These are phyloP conservation scores for Hypoxylon sp. DNA, from an alignment of 2,329 filamentous ascomycete genomes.

Conservation along the genomic window DNA sequence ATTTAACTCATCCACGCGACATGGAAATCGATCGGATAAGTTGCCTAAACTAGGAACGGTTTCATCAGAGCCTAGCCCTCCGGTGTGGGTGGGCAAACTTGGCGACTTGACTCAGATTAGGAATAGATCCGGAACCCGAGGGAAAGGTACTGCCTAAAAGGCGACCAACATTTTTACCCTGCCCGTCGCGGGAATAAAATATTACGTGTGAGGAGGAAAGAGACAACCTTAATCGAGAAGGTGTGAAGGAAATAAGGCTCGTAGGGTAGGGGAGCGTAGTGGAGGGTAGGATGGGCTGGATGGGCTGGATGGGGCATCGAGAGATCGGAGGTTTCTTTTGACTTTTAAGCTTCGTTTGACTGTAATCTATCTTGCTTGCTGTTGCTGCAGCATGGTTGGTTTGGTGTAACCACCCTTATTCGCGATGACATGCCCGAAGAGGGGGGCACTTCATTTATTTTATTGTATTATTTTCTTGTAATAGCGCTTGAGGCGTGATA, in stretches of 20 bases:
- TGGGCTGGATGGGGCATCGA: conserved; percentile 12
- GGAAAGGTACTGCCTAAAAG: conserved; percentile 45
- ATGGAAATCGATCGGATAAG: conserved; percentile 36
- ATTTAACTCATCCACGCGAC: conserved; percentile 36
- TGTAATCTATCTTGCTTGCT: conserved; percentile 47
- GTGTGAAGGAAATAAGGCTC: conserved; percentile 35
- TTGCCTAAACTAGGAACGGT: conserved; percentile 40
- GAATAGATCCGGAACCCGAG: conserved; percentile 42
- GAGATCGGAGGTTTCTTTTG: conserved; percentile 46
- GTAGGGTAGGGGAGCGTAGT: conserved; percentile 20
- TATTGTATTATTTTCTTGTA: conserved; percentile 30
- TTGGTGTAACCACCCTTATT: conserved; percentile 39
- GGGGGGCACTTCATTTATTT: conserved; percentile 41
- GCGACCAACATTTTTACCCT: conserved; percentile 32
- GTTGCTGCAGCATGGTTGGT: conserved; percentile 41
- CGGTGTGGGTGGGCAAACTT: conserved; percentile 32
- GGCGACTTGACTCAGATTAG: conserved; percentile 40
- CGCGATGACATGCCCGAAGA: conserved; percentile 26
- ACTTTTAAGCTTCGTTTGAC: conserved; percentile 46
- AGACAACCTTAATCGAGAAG: conserved; percentile 37
- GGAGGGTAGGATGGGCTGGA: conserved; percentile 17
- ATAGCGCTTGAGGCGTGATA: conserved; percentile 42
- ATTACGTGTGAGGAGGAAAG: conserved; percentile 20
- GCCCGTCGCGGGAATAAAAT: conserved; percentile 36
- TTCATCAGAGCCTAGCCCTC: conserved; percentile 27